Evolutionary conservation across 2,329 filamentous ascomycete species (phyloP).

Genomic region (Monosporascus sp.): DNA sequence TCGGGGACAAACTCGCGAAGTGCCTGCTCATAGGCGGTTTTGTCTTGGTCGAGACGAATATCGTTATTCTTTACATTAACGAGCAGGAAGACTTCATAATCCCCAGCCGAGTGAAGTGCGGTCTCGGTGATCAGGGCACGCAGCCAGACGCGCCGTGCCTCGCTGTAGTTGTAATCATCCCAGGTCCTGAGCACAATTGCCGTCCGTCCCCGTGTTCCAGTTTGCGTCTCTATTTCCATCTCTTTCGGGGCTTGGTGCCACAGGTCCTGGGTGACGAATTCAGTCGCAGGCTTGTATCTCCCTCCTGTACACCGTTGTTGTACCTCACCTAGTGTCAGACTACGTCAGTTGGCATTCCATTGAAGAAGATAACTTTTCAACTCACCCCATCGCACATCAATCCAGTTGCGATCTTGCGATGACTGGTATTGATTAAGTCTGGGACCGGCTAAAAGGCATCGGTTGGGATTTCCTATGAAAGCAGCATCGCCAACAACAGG

Average conservation of each 20-base stretch:
- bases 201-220: not conserved
- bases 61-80: conserved; percentile 54
- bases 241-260: conserved; percentile 3
- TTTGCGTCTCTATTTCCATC: not conserved
- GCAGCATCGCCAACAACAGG: conserved; percentile 6
- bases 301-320: not conserved
- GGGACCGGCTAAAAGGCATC: conserved; percentile 3
- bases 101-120: conserved; percentile 52
- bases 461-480: conserved; percentile 4
- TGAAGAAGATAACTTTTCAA: not conserved
- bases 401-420: conserved; percentile 7
- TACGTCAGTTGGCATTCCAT: not conserved
- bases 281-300: conserved; percentile 1
- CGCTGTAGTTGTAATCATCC: conserved; percentile 53
- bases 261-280: not conserved
- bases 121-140: conserved; percentile 59
- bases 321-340: not conserved
- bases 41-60: conserved; percentile 49
- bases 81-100: conserved; percentile 57
- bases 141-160: conserved; percentile 54
- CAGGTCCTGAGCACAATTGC: conserved; percentile 56
- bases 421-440: conserved; percentile 8
- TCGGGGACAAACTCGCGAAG: conserved; percentile 48
- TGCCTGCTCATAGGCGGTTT: conserved; percentile 42
- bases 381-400: conserved; percentile 13